Percentiles rank a stretch among this genome's conserved stretches.
Conservation (phyloP, 176 grass and related monocot species). For the Otatea glauca region DNA sequence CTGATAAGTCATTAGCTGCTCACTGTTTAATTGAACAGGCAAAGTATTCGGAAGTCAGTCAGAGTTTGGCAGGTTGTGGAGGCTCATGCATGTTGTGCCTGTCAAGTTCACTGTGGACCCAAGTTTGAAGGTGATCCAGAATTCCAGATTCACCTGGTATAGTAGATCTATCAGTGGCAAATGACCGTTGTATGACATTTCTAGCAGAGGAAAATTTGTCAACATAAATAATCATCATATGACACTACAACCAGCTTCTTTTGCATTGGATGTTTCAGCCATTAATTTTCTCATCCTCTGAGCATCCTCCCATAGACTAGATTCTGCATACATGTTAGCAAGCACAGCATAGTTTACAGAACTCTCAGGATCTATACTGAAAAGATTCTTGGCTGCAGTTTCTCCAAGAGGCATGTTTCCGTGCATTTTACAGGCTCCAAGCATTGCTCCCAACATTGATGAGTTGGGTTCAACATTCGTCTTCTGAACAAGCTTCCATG, state of each 20-base stretch:
- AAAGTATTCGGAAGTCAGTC: not conserved
- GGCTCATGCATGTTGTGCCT: not conserved
- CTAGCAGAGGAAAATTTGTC: not conserved
- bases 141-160: slow-evolving; percentile 14
- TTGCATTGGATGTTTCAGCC: slow-evolving; percentile 48
- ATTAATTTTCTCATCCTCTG: slow-evolving; percentile 64
- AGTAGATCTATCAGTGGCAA: not conserved
- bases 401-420: slow-evolving; percentile 67
- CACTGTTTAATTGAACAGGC: not conserved
- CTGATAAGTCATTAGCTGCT: not conserved
- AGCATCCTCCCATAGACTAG: slow-evolving; percentile 69
- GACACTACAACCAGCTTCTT: slow-evolving; percentile 59
- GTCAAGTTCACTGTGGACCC: slow-evolving; percentile 15
- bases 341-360: slow-evolving; percentile 77
- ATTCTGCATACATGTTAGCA: slow-evolving; percentile 78
- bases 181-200: not conserved
- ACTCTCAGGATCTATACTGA: slow-evolving; percentile 53
- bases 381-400: slow-evolving; percentile 57
- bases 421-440: slow-evolving; percentile 71
- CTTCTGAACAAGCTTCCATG: slow-evolving; percentile 63
- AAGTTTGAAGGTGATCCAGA: slow-evolving; percentile 10
- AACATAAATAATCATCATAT: slow-evolving; percentile 43
- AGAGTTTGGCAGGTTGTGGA: not conserved
- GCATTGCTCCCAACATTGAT: slow-evolving; percentile 76
- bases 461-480: slow-evolving; percentile 50